These are phyloP conservation scores for Ascoidea asiatica DNA, from an alignment of 805 yeast species.

Conservation along the genomic window DNA sequence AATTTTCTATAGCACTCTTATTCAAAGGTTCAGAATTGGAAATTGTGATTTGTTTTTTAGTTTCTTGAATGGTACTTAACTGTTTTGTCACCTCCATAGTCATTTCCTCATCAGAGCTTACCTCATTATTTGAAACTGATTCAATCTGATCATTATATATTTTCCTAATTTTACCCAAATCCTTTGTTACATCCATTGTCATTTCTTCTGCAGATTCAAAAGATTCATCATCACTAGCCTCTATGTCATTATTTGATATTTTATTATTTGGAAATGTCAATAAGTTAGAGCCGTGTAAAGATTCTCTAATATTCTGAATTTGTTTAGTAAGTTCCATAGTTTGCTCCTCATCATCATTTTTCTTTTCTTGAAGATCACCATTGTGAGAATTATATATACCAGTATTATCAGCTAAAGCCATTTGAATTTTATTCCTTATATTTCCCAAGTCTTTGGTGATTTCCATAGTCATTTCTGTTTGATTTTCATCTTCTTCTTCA, in stretches of 20 bases:
- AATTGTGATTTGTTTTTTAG: too few relatives aligned
- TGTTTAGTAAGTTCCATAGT: constrained; percentile 28
- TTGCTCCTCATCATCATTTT: constrained; percentile 33
- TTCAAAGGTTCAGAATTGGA: too few relatives aligned
- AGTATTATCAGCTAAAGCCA: too few relatives aligned
- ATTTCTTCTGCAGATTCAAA: constrained; percentile 8
- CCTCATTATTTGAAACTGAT: too few relatives aligned
- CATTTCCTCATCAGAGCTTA: too few relatives aligned
- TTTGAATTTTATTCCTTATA: too few relatives aligned
- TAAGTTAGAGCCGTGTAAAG: constrained; percentile 82
- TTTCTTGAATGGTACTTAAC: too few relatives aligned
- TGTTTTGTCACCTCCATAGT: too few relatives aligned
- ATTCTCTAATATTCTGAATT: constrained; percentile 40
- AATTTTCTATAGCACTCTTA: too few relatives aligned
- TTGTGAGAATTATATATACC: too few relatives aligned
- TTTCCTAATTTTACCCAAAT: constrained; percentile 4
- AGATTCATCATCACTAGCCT: constrained; percentile 76
- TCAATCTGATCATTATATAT: neutral
- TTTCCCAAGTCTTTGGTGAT: constrained; percentile 60
- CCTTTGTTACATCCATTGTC: constrained; percentile 16
- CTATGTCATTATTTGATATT: constrained; percentile 84
- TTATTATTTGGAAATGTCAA: constrained; percentile 93
- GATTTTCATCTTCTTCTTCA: constrained; percentile 67
- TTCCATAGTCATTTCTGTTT: constrained; percentile 68
- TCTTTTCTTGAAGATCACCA: constrained; percentile 67